Conservation (phyloP, 2,329 filamentous ascomycete genomes). For the Cercospora sp. region DNA sequence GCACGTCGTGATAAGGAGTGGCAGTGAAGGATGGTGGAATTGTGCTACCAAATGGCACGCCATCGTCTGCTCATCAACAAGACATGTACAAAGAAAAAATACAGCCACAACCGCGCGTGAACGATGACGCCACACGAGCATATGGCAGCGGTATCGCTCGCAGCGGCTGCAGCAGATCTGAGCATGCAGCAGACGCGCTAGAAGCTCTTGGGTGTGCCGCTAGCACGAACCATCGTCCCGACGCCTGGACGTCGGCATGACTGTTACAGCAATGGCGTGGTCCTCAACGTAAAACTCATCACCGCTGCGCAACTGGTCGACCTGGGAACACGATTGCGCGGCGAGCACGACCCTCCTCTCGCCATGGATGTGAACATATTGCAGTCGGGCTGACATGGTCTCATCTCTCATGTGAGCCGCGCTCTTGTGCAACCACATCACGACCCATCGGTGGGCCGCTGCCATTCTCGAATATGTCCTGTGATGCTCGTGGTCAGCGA, state of each 20-base stretch:
- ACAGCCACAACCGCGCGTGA: neutral
- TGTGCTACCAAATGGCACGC: neutral
- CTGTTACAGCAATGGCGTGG: neutral
- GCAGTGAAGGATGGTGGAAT: neutral
- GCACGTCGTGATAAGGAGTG: neutral
- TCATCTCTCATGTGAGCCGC: conserved; percentile 4
- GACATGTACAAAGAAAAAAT: neutral
- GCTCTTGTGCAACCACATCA: conserved; percentile 6
- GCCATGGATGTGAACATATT: neutral
- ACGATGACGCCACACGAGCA: neutral
- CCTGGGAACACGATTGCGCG: neutral
- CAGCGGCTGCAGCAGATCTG: neutral
- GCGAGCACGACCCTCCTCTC: neutral
- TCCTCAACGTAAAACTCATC: neutral
- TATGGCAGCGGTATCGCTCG: neutral
- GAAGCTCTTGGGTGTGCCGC: neutral
- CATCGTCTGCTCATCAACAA: neutral
- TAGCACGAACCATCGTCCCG: neutral
- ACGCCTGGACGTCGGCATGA: neutral
- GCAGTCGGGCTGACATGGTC: neutral
- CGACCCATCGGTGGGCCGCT: conserved; percentile 54
- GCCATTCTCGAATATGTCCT: conserved; percentile 77
- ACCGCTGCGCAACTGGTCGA: neutral
- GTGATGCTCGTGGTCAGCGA: conserved; percentile 20
- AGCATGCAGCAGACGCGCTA: neutral